Percentiles rank a stretch among this genome's conserved stretches.
Conservation (phyloP, 2,329 filamentous ascomycete species). For the Amylocarpus encephaloides region DNA sequence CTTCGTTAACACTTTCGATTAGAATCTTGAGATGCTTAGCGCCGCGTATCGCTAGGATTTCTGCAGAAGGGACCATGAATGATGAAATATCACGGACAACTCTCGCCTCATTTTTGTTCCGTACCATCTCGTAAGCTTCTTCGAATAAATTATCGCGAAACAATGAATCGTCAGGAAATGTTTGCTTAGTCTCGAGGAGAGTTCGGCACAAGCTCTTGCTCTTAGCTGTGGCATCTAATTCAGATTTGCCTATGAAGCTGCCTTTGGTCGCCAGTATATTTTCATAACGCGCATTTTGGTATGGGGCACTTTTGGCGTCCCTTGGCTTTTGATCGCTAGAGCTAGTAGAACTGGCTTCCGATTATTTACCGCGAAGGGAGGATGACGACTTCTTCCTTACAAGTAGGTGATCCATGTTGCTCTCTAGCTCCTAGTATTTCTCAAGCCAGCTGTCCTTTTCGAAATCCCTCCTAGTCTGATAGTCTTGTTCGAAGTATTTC, state of each 20-base stretch:
- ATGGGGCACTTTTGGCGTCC: constrained; percentile 36
- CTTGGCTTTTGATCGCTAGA: constrained; percentile 36
- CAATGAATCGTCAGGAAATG: constrained; percentile 6
- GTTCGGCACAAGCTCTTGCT: constrained; percentile 30
- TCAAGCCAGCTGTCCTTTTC: background rate
- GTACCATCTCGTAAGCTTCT: constrained; percentile 30
- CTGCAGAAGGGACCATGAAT: no score
- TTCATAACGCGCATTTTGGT: constrained; percentile 34
- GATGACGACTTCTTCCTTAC: constrained; percentile 29
- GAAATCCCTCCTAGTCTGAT: no score
- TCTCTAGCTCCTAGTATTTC: constrained; percentile 11
- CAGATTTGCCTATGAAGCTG: constrained; percentile 35
- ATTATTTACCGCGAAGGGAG: constrained; percentile 29
- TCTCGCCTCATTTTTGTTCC: constrained; percentile 32
- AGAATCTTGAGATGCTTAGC: no score
- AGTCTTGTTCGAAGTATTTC: constrained; percentile 11
- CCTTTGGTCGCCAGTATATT: constrained; percentile 35
- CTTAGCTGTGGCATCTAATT: constrained; percentile 28
- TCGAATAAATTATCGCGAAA: constrained; percentile 28
- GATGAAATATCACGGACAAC: background rate
- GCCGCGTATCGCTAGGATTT: no score
- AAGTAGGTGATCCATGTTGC: constrained; percentile 30
- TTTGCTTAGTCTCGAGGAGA: constrained; percentile 31
- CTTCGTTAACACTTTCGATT: no score
- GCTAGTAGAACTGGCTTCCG: constrained; percentile 25